Conservation (phyloP, 2,329 filamentous ascomycete genomes). For the Cercospora zeae-maydis region DNA sequence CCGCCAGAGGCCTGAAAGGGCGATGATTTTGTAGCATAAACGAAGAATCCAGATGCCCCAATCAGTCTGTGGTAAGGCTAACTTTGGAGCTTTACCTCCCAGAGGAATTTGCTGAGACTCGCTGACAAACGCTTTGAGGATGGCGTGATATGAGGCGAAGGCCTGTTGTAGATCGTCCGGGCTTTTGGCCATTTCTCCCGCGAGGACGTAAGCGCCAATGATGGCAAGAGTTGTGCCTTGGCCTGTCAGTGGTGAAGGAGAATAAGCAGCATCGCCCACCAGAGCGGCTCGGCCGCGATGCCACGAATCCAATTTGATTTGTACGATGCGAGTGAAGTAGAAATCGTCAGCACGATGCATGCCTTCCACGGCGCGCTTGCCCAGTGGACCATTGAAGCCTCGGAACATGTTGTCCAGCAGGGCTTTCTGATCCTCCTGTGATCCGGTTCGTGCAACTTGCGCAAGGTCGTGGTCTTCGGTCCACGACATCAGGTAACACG, state of each 20-base stretch:
- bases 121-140: constrained; percentile 24
- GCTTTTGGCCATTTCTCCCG: constrained; percentile 19
- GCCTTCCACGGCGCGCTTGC: constrained; percentile 8
- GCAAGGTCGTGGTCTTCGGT: constrained; percentile 1
- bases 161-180: constrained; percentile 19
- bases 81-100: constrained; percentile 23
- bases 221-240: constrained; percentile 37
- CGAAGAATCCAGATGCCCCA: constrained; percentile 29
- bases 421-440: constrained; percentile 15
- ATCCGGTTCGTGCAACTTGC: constrained; percentile 8
- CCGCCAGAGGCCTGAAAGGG: constrained; percentile 15
- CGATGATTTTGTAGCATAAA: constrained; percentile 22
- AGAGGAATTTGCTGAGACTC: constrained; percentile 32
- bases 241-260: constrained; percentile 36
- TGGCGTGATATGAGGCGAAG: constrained; percentile 25
- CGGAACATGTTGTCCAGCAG: constrained; percentile 8
- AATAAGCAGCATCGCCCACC: constrained; percentile 42
- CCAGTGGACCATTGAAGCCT: constrained; percentile 15
- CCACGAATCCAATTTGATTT: constrained; percentile 39
- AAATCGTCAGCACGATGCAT: constrained; percentile 38
- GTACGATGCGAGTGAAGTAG: constrained; percentile 44
- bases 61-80: constrained; percentile 26
- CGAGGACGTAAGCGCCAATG: constrained; percentile 40
- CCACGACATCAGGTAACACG: constrained; percentile 15
- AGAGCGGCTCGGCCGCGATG: constrained; percentile 36